phyloP scores from a whole-genome alignment of 148 eudicot species.

The Heliamphora exappendiculata region DNA sequence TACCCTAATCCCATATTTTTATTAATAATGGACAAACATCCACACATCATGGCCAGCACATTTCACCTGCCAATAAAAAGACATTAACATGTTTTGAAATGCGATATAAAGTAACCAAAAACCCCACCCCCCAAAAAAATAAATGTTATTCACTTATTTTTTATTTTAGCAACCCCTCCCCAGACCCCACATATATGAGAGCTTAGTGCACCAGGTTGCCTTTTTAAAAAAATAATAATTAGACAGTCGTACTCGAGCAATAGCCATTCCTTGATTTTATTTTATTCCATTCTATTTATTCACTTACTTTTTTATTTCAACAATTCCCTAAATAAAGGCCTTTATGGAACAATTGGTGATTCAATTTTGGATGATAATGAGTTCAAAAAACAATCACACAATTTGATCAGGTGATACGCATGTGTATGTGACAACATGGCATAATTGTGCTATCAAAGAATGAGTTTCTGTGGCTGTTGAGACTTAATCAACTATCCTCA shows the following conservation, averaged over 20 bases:
- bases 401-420: no score
- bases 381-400: no score
- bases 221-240: neutral
- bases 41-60: neutral
- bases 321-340: neutral
- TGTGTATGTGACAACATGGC: no score
- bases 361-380: no score
- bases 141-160: no score
- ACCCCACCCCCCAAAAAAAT: no score
- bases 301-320: neutral
- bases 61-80: neutral
- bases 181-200: neutral
- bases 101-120: neutral
- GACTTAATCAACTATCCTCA: neutral
- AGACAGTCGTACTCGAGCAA: neutral
- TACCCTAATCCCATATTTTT: constrained; percentile 4
- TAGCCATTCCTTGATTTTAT: neutral
- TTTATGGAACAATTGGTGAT: neutral
- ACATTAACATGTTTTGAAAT: neutral
- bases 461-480: neutral
- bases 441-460: no score
- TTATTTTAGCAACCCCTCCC: no score
- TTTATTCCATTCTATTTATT: neutral
- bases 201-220: neutral
- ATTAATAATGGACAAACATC: neutral